phyloP scores from a whole-genome alignment of 2,329 filamentous ascomycete genomes.

The Orbilia blumenaviensis region DNA sequence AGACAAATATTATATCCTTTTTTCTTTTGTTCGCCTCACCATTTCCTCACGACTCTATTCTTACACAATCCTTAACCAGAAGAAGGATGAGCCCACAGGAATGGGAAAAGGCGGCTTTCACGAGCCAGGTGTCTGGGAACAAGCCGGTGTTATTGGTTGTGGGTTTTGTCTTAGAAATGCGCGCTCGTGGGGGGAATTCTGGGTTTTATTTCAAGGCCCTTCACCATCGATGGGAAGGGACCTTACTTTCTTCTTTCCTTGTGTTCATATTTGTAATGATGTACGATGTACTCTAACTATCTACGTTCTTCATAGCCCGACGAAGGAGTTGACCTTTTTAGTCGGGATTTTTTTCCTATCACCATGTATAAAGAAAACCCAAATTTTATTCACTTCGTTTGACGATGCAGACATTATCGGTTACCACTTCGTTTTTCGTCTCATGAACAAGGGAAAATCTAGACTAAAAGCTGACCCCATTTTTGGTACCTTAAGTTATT shows the following conservation, averaged over 20 bases:
- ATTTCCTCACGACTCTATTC: slow-evolving; percentile 30
- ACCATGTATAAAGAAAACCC: slow-evolving; percentile 40
- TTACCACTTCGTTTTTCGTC: slow-evolving; percentile 18
- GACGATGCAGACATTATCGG: slow-evolving; percentile 4
- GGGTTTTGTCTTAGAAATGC: slow-evolving; percentile 34
- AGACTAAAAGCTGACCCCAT: slow-evolving; percentile 21
- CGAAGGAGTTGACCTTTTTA: slow-evolving; percentile 31
- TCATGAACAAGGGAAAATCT: slow-evolving; percentile 2
- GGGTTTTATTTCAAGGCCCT: slow-evolving; percentile 8
- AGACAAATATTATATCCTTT: slow-evolving; percentile 38
- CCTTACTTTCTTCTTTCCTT: slow-evolving; percentile 5
- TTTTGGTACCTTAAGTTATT: neutral
- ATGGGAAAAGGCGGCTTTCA: slow-evolving; percentile 35
- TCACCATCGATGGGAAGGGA: slow-evolving; percentile 18
- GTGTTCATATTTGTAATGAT: slow-evolving; percentile 43
- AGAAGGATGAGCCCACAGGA: neutral
- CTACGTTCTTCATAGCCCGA: slow-evolving; percentile 34
- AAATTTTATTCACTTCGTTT: slow-evolving; percentile 34
- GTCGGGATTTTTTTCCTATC: slow-evolving; percentile 11
- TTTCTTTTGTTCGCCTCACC: slow-evolving; percentile 27
- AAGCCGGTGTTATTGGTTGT: slow-evolving; percentile 34
- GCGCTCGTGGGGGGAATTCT: slow-evolving; percentile 28
- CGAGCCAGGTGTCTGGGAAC: slow-evolving; percentile 37
- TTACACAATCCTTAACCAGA: neutral
- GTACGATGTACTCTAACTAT: slow-evolving; percentile 44